A percentile compares a stretch with the other conserved stretches of the same genome.
These are phyloP conservation scores for Penicillium sp. DNA, from an alignment of 2,329 filamentous ascomycete genomes.

Conservation along the genomic window DNA sequence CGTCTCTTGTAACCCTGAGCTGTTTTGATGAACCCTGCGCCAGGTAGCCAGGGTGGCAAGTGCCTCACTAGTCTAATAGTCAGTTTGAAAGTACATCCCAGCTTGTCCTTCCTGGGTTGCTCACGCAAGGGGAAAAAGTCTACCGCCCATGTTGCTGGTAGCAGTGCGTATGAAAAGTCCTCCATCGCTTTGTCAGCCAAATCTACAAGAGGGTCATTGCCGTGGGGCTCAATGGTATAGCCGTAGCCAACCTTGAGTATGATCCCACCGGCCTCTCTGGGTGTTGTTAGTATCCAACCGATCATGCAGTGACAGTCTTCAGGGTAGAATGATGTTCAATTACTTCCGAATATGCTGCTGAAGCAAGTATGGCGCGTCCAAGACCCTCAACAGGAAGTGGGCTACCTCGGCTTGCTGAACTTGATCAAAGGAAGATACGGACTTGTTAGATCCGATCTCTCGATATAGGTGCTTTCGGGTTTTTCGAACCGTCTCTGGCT, in stretches of 20 bases:
- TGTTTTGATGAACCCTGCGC: constrained; percentile 46
- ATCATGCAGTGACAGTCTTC: constrained; percentile 2
- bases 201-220: constrained; percentile 40
- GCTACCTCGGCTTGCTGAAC: constrained; percentile 49
- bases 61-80: constrained; percentile 26
- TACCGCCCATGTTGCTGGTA: constrained; percentile 49
- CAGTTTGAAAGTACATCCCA: not conserved
- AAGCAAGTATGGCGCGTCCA: constrained; percentile 44
- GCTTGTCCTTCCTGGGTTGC: not conserved
- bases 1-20: constrained; percentile 38
- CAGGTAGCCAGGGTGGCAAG: constrained; percentile 51
- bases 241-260: constrained; percentile 47
- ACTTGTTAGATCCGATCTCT: constrained; percentile 47
- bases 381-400: constrained; percentile 46
- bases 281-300: not conserved
- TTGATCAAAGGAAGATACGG: constrained; percentile 41
- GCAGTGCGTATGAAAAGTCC: constrained; percentile 44
- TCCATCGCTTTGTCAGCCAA: constrained; percentile 44
- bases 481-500: constrained; percentile 40
- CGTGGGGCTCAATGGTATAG: constrained; percentile 30
- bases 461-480: constrained; percentile 51
- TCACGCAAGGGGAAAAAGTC: constrained; percentile 44
- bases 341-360: constrained; percentile 44
- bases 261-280: constrained; percentile 40
- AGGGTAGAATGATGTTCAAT: not conserved